Evolutionary conservation across 1,284 basidiomycete genomes (phyloP), one percentile per base, ranked within the genome.

Genomic region (Phlebopus sp.): DNA sequence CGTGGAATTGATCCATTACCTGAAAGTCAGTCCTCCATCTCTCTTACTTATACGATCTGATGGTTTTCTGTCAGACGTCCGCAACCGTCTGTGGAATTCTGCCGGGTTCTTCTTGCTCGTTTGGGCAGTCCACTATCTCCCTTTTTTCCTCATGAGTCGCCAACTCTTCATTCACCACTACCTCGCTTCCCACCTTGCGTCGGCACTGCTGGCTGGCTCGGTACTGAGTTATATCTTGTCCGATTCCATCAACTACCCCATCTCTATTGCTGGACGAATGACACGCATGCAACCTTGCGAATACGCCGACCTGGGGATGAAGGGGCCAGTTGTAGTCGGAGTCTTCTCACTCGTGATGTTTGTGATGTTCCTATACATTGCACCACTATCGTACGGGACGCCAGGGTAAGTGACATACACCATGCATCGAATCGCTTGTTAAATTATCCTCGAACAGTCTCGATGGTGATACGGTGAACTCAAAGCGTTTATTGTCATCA

Each of bases 91-190:
- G 23, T 90, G 94, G 83, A 95, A 97, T 68, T 93, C 93, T 45
- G 84, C 90, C 18, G 93, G 96, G 30, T 97, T 98, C 77, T 98
- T 99, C 80, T 70, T 94, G 44, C 73, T 93, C 32, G 83, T 96
- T 9, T 99, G 97, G 97, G 86, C 82, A 6, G 91, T 90, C 54
- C 97, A 99, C 70, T 99, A 97, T 73, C 74, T 92, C 63, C 97
- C 97, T 10, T 99, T 99, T 81, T 99, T 91, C 84, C 78, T 97
- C 30, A 97, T 99, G 93, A 88, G 81, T 62, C 90, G 97, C 46
- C 97, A 99, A 66, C 78, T 96, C 29, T 97, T 97, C 78, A 76
- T 99, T 34, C 96, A 99, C 68, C 96, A 99, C 69, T 99, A 99
- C 67, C 84, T 99, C 7, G 96, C 96, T 5, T 92, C 92, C 0